Conservation (phyloP, 2,329 filamentous ascomycete species). For the Claviceps paspali region DNA sequence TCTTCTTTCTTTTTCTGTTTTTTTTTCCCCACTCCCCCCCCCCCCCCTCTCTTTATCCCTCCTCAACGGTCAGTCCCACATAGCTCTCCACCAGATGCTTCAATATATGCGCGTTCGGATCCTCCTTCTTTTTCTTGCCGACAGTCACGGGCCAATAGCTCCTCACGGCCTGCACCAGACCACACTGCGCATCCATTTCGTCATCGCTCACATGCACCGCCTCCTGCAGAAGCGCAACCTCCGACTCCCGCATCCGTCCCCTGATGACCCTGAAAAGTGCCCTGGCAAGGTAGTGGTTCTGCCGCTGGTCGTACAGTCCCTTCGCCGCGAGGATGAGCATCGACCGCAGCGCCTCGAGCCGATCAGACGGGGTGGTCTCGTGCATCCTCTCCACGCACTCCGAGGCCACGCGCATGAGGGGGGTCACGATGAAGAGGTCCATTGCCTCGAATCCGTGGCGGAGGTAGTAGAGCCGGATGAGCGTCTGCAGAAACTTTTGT, state of each 20-base stretch:
- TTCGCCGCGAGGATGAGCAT: slow-evolving; percentile 19
- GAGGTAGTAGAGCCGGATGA: slow-evolving; percentile 16
- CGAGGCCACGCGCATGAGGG: slow-evolving; percentile 12
- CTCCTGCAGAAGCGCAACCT: slow-evolving; percentile 9
- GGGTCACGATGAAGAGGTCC: slow-evolving; percentile 17
- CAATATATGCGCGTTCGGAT: slow-evolving; percentile 11
- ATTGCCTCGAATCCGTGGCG: slow-evolving; percentile 18
- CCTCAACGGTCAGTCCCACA: slow-evolving; percentile 5
- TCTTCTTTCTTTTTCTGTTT: no score
- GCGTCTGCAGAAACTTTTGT: slow-evolving; percentile 10
- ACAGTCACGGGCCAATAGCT: slow-evolving; percentile 18
- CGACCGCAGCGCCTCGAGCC: slow-evolving; percentile 15
- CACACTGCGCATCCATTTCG: slow-evolving; percentile 8
- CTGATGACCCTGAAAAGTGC: slow-evolving; percentile 18
- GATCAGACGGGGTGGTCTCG: background rate
- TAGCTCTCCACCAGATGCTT: slow-evolving; percentile 11
- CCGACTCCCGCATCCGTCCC: slow-evolving; percentile 17
- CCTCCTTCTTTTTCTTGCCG: slow-evolving; percentile 13
- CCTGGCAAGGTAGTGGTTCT: slow-evolving; percentile 16
- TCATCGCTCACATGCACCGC: slow-evolving; percentile 9
- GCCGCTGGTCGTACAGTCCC: slow-evolving; percentile 11
- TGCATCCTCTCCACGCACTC: slow-evolving; percentile 14
- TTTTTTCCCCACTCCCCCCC: no score
- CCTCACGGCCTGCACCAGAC: slow-evolving; percentile 12
- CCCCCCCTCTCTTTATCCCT: background rate